These are phyloP conservation scores for Parastagonospora nodorum DNA, from an alignment of 2,329 filamentous ascomycete species.

Conservation along the genomic window DNA sequence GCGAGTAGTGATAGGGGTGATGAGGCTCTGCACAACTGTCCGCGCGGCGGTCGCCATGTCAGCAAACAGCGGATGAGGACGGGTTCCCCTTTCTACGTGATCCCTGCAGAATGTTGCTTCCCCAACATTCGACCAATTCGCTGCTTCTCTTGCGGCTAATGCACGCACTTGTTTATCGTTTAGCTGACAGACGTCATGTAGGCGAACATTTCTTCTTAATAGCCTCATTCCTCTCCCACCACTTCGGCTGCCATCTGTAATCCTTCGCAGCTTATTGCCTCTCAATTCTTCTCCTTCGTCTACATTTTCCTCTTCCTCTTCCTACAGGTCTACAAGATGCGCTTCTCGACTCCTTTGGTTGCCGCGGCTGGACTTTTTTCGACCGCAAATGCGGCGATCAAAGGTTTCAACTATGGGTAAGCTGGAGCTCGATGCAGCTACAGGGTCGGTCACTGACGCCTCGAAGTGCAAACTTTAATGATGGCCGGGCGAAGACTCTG, in stretches of 20 bases:
- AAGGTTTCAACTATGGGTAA: slow-evolving; percentile 74
- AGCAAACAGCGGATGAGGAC: slow-evolving; percentile 13
- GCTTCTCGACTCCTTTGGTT: slow-evolving; percentile 39
- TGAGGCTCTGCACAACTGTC: background rate
- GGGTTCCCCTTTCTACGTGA: slow-evolving; percentile 6
- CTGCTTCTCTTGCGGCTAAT: slow-evolving; percentile 19
- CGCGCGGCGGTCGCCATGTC: background rate
- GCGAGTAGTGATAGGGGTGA: background rate
- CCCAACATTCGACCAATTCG: slow-evolving; percentile 16
- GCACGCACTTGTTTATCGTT: slow-evolving; percentile 19
- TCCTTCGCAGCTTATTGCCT: slow-evolving; percentile 6
- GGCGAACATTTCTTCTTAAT: slow-evolving; percentile 14
- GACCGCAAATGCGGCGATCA: slow-evolving; percentile 43
- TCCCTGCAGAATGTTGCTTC: slow-evolving; percentile 18
- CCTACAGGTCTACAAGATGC: slow-evolving; percentile 30
- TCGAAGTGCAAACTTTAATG: slow-evolving; percentile 57
- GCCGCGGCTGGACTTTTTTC: slow-evolving; percentile 48
- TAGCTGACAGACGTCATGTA: slow-evolving; percentile 22
- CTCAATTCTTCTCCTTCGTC: slow-evolving; percentile 14
- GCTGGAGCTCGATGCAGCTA: too few species aligned
- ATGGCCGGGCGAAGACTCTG: slow-evolving; percentile 64
- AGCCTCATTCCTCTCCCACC: slow-evolving; percentile 5
- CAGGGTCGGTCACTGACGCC: too few species aligned
- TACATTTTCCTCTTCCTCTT: background rate
- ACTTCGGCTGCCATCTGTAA: slow-evolving; percentile 1